A percentile compares a stretch with the other conserved stretches of the same genome.
These are phyloP conservation scores for Aphanomyces stellatus DNA, from an alignment of 352 stramenopile genomes.

Conservation along the genomic window DNA sequence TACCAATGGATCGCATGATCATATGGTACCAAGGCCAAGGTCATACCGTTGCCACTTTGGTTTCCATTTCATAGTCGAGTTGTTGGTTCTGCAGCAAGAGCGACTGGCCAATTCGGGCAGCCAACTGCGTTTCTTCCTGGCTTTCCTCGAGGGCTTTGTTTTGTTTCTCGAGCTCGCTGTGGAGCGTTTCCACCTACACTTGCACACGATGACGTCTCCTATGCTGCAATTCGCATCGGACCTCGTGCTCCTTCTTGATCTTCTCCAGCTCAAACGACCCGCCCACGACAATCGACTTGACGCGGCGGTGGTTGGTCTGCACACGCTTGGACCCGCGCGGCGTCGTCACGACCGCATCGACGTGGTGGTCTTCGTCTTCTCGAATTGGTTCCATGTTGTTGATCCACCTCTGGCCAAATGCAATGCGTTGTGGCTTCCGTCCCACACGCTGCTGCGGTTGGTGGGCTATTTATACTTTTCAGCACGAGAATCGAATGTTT, in stretches of 20 bases:
- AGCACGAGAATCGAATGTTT: no score
- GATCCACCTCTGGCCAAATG: no score
- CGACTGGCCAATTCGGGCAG: conserved; percentile 36
- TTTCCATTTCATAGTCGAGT: conserved; percentile 36
- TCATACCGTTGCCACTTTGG: conserved; percentile 5
- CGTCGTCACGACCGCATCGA: neutral
- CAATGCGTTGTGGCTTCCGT: no score
- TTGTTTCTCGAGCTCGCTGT: conserved; percentile 37
- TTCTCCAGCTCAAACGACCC: neutral
- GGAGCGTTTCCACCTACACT: conserved; percentile 31
- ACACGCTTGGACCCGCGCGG: neutral
- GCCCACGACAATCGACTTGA: neutral
- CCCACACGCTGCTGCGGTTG: no score
- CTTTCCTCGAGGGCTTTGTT: conserved; percentile 36
- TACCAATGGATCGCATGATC: neutral
- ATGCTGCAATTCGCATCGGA: neutral
- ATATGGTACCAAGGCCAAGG: neutral
- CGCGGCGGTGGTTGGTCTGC: neutral
- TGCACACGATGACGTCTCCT: neutral
- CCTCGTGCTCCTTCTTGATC: conserved; percentile 11
- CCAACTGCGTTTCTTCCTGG: conserved; percentile 37
- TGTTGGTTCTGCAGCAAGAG: conserved; percentile 37
- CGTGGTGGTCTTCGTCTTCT: neutral
- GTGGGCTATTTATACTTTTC: no score
- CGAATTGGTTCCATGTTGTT: neutral